Base-by-base conservation (phyloP, 2,329 filamentous ascomycete genomes). In the Samsoniella hepiali region DNA sequence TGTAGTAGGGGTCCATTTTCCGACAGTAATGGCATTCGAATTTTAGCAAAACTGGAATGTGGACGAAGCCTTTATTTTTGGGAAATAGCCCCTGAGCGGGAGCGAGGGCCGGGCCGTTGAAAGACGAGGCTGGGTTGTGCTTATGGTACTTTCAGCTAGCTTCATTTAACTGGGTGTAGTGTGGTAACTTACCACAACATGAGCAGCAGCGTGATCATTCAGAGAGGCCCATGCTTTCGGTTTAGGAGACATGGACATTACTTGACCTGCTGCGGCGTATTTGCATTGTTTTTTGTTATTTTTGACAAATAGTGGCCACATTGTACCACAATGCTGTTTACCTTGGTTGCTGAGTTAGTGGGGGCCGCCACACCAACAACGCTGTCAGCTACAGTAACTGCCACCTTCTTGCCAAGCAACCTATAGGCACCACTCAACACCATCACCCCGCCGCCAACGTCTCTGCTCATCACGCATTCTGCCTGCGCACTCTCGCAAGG, bases 81-180 rank as follows among this genome's bases (percentile, higher is more conserved):
- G 38, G 13, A 4, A 31, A 32, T 45, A 42, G 22, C 32, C 42
- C 32, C 51, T 47, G 59, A 49, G 42, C 51, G 51, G 59, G 59
- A 61, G 50, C n/a, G 38, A 62, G 59, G 59, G 59, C 50, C 59
- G 59, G 59, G 51, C 59, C 59, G 59, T 56, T 34, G 49, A n/a
- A 34, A 58, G 42, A 34, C 8, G 49, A 56, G 53, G 51, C 53
- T 62, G 60, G 32, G 42, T 32, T 50, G 47, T 29, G 27, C 10
- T 51, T 22, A 36, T 61, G 22, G 22, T 6, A 61, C 49, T 36
- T 17, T 13, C 27, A 15, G 40, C 40, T 34, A 57, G 45, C 47
- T 34, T 44, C 27, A 47, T 29, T 27, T 31, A 15, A 10, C 3
- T 5, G 13, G 49, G 11, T 11, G 31, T 5, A 38, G 45, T 13